These are phyloP conservation scores for Penicillium longicatenatum DNA, from an alignment of 495 filamentous ascomycete species.

Conservation along the genomic window DNA sequence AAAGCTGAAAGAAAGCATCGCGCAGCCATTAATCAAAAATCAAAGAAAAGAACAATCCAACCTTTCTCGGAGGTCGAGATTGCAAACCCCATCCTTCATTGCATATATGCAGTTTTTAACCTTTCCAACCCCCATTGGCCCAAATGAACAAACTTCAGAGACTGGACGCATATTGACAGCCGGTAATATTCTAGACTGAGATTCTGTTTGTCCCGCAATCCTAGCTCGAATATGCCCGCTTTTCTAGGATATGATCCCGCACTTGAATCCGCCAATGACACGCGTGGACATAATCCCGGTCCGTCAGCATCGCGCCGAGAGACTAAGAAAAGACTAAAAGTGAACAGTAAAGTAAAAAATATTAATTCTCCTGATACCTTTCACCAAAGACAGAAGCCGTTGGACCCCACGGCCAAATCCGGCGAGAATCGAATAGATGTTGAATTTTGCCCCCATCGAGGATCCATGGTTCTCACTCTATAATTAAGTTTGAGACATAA, in stretches of 20 bases:
- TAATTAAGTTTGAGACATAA: constrained; percentile 21
- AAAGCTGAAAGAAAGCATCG: neutral
- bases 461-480: constrained; percentile 12
- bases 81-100: neutral
- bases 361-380: neutral
- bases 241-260: constrained; percentile 24
- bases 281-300: constrained; percentile 6
- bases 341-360: too few relatives aligned
- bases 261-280: constrained; percentile 15
- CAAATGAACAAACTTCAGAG: neutral
- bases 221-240: constrained; percentile 23
- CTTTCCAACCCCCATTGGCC: constrained; percentile 17
- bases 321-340: neutral
- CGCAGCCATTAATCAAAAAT: neutral
- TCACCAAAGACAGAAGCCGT: neutral
- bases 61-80: constrained; percentile 12
- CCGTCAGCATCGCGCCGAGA: constrained; percentile 1
- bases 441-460: constrained; percentile 5
- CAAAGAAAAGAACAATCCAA: neutral
- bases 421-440: neutral
- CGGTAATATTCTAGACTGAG: constrained; percentile 18
- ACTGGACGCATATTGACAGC: constrained; percentile 10
- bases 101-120: constrained; percentile 3
- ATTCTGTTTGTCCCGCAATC: constrained; percentile 14
- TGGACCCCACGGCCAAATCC: neutral